Conservation (phyloP, 257 asterid genomes). For the Fraxinus americana region DNA sequence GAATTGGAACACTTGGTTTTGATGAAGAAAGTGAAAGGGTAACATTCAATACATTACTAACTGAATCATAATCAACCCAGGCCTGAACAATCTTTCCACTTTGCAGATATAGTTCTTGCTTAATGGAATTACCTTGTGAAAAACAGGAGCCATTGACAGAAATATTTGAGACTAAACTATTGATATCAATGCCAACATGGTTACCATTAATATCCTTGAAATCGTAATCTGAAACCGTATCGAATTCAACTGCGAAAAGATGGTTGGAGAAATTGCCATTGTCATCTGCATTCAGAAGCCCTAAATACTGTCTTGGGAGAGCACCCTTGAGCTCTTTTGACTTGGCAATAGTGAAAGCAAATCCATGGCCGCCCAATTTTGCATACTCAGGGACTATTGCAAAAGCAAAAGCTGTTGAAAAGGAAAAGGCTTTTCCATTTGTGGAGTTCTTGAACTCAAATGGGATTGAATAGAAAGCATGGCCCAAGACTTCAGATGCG, state of each 20-base stretch:
- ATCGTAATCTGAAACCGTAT: conserved; percentile 19
- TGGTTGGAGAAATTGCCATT: conserved; percentile 47
- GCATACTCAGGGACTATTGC: conserved; percentile 42
- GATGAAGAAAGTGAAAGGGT: conserved; percentile 54
- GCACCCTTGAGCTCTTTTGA: conserved; percentile 31
- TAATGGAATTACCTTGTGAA: conserved; percentile 20
- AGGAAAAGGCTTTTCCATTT: conserved; percentile 48
- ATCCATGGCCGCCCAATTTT: conserved; percentile 46
- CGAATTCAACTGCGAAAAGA: conserved; percentile 25
- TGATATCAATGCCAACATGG: conserved; percentile 23
- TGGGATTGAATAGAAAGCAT: conserved; percentile 55
- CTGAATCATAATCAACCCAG: conserved; percentile 72
- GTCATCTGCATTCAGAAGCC: conserved; percentile 33
- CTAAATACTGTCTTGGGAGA: conserved; percentile 45
- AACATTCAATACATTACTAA: conserved; percentile 41
- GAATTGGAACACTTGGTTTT: conserved; percentile 57
- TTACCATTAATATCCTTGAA: conserved; percentile 24
- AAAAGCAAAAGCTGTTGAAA: conserved; percentile 63
- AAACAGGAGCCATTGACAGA: conserved; percentile 53
- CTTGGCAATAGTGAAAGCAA: conserved; percentile 42
- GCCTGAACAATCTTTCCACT: conserved; percentile 57
- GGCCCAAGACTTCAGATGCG: conserved; percentile 42
- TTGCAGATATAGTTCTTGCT: conserved; percentile 37
- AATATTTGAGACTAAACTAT: conserved; percentile 14
- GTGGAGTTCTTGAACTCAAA: conserved; percentile 47